phyloP scores from a whole-genome alignment of 2,329 filamentous ascomycete genomes.

The Madurella mycetomatis region DNA sequence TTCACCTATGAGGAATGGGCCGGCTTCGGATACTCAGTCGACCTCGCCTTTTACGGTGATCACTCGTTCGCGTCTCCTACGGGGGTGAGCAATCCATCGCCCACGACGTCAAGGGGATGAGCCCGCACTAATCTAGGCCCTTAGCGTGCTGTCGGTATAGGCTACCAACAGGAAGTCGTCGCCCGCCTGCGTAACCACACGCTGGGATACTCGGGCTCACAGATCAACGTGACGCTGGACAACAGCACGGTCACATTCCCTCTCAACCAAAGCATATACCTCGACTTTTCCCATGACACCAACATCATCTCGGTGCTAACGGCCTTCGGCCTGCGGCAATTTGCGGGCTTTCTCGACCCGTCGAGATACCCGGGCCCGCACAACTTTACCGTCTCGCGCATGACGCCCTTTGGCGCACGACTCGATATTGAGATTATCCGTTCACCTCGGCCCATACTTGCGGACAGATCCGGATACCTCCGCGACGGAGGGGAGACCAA shows the following conservation, averaged over 20 bases:
- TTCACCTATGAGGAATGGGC: constrained; percentile 74
- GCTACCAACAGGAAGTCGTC: constrained; percentile 68
- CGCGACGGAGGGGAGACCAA: constrained; percentile 51
- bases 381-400: constrained; percentile 60
- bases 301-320: constrained; percentile 67
- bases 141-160: constrained; percentile 65
- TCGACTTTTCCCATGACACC: constrained; percentile 76
- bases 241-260: constrained; percentile 66
- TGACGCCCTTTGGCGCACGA: constrained; percentile 68
- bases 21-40: constrained; percentile 66
- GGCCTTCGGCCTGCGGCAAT: constrained; percentile 69
- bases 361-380: constrained; percentile 52
- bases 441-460: constrained; percentile 58
- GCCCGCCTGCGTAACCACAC: constrained; percentile 66
- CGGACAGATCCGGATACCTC: constrained; percentile 51
- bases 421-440: constrained; percentile 71
- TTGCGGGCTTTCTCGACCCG: constrained; percentile 55
- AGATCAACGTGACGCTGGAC: constrained; percentile 68
- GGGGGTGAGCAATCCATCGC: constrained; percentile 40
- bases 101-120: background rate
- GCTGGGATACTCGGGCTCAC: constrained; percentile 52
- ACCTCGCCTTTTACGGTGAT: constrained; percentile 60
- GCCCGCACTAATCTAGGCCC: background rate
- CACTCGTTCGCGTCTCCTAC: constrained; percentile 61
- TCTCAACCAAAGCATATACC: constrained; percentile 66